These are phyloP conservation scores for Fraxinus floribunda DNA, from an alignment of 305 asterid genomes.

Conservation along the genomic window DNA sequence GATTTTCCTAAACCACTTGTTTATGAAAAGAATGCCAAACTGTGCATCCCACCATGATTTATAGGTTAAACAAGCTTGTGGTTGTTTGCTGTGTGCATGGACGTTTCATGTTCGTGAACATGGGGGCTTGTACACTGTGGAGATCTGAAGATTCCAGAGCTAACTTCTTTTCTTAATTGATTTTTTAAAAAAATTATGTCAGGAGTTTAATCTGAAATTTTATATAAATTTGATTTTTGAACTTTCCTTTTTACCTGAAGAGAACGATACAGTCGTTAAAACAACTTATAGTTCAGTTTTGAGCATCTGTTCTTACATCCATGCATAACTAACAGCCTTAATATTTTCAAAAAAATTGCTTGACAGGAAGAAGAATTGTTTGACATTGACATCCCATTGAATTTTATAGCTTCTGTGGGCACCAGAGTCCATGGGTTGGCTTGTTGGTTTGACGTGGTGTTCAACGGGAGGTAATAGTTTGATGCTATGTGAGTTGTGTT, in stretches of 20 bases:
- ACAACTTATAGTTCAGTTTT: neutral
- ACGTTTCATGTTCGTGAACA: neutral
- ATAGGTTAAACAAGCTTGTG: neutral
- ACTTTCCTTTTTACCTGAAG: neutral
- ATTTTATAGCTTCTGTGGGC: constrained; percentile 65
- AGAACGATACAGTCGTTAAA: neutral
- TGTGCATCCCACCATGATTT: neutral
- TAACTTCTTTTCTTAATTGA: too few species aligned
- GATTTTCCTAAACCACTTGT: neutral
- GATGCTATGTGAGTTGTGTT: neutral
- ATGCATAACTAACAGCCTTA: neutral
- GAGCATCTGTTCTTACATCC: neutral
- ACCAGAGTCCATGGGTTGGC: constrained; percentile 92
- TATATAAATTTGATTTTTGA: neutral
- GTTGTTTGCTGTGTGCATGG: neutral
- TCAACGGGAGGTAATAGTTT: constrained; percentile 75
- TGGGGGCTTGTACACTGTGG: neutral
- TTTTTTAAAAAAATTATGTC: too few species aligned
- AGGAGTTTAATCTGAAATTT: too few species aligned
- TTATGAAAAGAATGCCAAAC: neutral
- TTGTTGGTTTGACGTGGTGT: constrained; percentile 93
- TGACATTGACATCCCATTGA: constrained; percentile 80
- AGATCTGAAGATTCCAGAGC: too few species aligned
- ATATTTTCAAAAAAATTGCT: neutral
- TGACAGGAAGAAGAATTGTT: constrained; percentile 89